Evolutionary conservation across 2,329 filamentous ascomycete species (phyloP).

Genomic region (Ascochyta clinopodiicola): DNA sequence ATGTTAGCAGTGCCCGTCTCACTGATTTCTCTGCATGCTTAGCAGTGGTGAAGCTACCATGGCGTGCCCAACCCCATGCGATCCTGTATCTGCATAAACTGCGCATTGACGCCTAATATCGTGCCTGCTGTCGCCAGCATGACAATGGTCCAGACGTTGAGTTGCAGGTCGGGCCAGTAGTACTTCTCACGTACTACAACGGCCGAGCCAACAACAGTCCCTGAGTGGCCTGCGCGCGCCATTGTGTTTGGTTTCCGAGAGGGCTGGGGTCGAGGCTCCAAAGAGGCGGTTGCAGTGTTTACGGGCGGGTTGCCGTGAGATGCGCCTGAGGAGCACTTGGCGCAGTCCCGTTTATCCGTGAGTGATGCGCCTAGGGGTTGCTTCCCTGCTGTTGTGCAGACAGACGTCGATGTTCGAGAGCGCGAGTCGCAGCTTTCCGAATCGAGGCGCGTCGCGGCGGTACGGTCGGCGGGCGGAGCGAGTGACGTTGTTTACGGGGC

Average conservation of each 20-base stretch:
- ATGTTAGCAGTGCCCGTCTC: not conserved
- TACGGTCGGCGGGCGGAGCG: constrained; percentile 9
- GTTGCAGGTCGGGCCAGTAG: constrained; percentile 69
- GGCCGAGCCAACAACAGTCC: constrained; percentile 46
- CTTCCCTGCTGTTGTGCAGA: not conserved
- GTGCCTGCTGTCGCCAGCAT: constrained; percentile 65
- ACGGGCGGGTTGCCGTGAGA: not conserved
- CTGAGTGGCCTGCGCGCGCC: constrained; percentile 44
- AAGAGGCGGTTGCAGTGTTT: not conserved
- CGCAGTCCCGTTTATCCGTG: constrained; percentile 13
- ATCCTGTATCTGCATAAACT: constrained; percentile 65
- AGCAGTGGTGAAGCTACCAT: constrained; percentile 56
- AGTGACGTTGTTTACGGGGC: constrained; percentile 16
- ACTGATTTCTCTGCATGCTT: not conserved
- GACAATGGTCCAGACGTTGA: constrained; percentile 70
- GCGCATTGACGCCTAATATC: constrained; percentile 66
- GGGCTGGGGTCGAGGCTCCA: not conserved
- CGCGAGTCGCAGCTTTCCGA: not conserved
- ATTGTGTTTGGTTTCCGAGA: constrained; percentile 26
- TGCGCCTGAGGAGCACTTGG: constrained; percentile 14
- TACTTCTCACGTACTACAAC: constrained; percentile 60
- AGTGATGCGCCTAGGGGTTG: not conserved
- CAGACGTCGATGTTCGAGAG: not conserved
- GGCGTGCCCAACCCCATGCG: constrained; percentile 63
- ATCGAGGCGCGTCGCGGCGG: constrained; percentile 2